Conservation (phyloP, 2,329 filamentous ascomycete genomes). For the Mollisiaceae sp. region DNA sequence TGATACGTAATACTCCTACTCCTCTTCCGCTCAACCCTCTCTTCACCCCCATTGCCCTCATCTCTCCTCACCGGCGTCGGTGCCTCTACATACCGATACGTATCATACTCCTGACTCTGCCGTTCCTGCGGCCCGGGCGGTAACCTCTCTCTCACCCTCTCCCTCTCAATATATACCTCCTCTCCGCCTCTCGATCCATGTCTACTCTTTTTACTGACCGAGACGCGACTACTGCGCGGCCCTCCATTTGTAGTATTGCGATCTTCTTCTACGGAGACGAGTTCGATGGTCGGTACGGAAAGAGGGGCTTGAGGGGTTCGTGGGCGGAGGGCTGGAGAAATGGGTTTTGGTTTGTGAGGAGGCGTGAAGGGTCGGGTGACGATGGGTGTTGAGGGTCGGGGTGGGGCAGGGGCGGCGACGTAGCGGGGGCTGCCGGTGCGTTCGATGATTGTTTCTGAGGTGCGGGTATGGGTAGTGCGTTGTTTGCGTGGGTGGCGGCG, state of each 20-base stretch:
- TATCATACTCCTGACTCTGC: constrained; percentile 27
- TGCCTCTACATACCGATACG: constrained; percentile 35
- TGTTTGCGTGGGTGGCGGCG: constrained; percentile 25
- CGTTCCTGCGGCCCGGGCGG: background rate
- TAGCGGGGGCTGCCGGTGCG: constrained; percentile 27
- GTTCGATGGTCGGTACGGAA: constrained; percentile 26
- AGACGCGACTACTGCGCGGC: constrained; percentile 13
- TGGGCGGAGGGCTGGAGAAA: constrained; percentile 3
- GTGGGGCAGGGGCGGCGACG: constrained; percentile 25
- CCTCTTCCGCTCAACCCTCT: constrained; percentile 27
- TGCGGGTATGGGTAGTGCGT: constrained; percentile 19
- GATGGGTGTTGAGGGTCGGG: constrained; percentile 6
- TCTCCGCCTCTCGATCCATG: constrained; percentile 26
- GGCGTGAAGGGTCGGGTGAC: constrained; percentile 19
- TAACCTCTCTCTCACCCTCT: constrained; percentile 30
- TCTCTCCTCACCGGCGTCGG: constrained; percentile 18
- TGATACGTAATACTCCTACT: constrained; percentile 37
- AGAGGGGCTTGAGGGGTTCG: constrained; percentile 14
- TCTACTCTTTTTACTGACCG: constrained; percentile 22
- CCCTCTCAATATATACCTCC: constrained; percentile 39
- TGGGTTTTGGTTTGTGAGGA: constrained; percentile 15
- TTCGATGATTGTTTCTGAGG: constrained; percentile 30
- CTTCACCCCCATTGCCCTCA: constrained; percentile 18
- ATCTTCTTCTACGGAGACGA: constrained; percentile 32
- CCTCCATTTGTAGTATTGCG: constrained; percentile 17